Base-by-base conservation (phyloP, 768 basidiomycete species). In the Clitopilus hobsonii region DNA sequence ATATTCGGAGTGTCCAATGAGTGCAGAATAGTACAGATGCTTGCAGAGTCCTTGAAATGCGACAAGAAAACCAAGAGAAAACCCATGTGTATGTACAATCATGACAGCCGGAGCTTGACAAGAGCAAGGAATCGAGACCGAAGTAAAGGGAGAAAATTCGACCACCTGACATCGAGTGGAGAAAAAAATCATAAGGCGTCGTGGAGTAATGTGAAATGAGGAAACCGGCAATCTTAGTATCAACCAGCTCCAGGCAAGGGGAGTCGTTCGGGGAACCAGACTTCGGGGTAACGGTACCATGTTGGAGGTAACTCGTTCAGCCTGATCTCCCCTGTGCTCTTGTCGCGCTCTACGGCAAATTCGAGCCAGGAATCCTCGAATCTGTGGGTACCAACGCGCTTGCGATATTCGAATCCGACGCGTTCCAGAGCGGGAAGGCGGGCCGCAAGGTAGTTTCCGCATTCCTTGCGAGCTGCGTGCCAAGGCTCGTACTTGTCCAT, bases 291-390 rank as follows among this genome's bases (percentile, higher is more conserved):
- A 5, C 67, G 70, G 47, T 76, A 76, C 74, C 74, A 77, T 24
- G 66, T 67, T 48, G 66, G 60, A 1, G 56, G 61, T 22, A 70
- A 51, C 57, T 75, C 71, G 16, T 53, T 49, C n/a, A 77, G 52
- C 47, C 48, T 55, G 25, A 70, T 54, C 26, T 52, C 58, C 2
- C 53, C 38, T 29, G 36, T 54, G n/a, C 54, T 55, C 8, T 55
- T 52, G 14, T 55, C 56, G 26, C 72, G 63, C 25, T 65, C 64
- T 20, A 77, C 60, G 41, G 67, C 68, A 54, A 67, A 76, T 58
- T 76, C 74, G 48, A 76, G 54, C 74, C 74, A 77, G 18, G 67
- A 63, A 56, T 77, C 75, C 54, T 77, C 74, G 52, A 70, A 73
- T 36, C 71, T 60, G 56, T 74, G 71, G 6, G 68, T 69, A 13